Conservation (phyloP, 202 grass and related monocot genomes). For the Panicum virgatum region DNA sequence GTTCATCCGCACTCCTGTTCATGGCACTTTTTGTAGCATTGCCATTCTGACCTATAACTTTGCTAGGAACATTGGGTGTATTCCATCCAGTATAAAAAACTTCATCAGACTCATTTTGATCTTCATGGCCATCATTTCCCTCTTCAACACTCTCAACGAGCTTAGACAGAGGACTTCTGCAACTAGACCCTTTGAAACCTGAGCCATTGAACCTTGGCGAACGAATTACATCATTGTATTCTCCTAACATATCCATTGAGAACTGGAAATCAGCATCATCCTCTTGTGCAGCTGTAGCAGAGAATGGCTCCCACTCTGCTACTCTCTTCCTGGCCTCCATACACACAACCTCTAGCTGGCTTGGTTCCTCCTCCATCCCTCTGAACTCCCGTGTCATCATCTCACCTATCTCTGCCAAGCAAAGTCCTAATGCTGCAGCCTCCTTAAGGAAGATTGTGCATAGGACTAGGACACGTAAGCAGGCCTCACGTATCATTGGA, state of each 20-base stretch:
- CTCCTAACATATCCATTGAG: slow-evolving; percentile 57
- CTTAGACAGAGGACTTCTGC: slow-evolving; percentile 58
- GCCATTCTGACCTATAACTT: slow-evolving; percentile 33
- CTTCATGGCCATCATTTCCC: slow-evolving; percentile 53
- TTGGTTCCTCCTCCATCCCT: slow-evolving; percentile 75
- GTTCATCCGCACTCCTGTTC: slow-evolving; percentile 83
- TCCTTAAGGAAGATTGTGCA: slow-evolving; percentile 88
- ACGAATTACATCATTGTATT: slow-evolving; percentile 40
- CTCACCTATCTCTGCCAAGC: slow-evolving; percentile 77
- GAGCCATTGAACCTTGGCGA: slow-evolving; percentile 45
- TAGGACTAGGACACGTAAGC: slow-evolving; percentile 68
- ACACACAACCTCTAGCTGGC: slow-evolving; percentile 82
- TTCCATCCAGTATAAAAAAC: slow-evolving; percentile 19
- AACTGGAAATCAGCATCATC: slow-evolving; percentile 65
- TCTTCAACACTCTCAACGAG: slow-evolving; percentile 71
- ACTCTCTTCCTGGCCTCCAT: slow-evolving; percentile 69
- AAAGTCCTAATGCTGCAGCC: slow-evolving; percentile 69
- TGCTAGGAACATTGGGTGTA: slow-evolving; percentile 28
- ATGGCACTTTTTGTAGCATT: slow-evolving; percentile 16
- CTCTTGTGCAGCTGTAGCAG: slow-evolving; percentile 38
- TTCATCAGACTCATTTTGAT: slow-evolving; percentile 34
- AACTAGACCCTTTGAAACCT: slow-evolving; percentile 31
- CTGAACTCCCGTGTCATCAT: slow-evolving; percentile 92
- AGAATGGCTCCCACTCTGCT: slow-evolving; percentile 62
- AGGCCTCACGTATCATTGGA: slow-evolving; percentile 84